These are phyloP conservation scores for Pichia deserticola DNA, from an alignment of 805 yeast species.

Conservation along the genomic window DNA sequence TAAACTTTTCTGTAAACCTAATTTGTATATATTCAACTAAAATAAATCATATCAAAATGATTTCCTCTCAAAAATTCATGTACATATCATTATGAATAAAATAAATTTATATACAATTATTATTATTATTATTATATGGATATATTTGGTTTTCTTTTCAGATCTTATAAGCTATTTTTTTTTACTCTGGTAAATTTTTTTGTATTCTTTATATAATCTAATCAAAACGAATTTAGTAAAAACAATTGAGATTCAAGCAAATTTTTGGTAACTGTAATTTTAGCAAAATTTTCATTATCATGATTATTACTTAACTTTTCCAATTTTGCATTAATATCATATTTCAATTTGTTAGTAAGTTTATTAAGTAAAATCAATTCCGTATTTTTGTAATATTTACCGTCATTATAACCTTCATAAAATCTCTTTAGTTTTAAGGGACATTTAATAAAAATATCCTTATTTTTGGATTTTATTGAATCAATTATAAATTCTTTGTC, in stretches of 20 bases:
- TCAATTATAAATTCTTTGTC: conserved; percentile 3
- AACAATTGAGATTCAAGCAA: background rate
- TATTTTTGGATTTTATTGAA: background rate
- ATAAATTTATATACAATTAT: background rate
- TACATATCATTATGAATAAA: background rate
- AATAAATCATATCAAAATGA: too few relatives aligned
- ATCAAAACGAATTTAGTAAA: background rate
- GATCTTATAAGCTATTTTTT: background rate
- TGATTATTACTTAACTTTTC: background rate
- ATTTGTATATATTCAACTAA: too few relatives aligned
- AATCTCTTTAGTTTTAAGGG: conserved; percentile 32
- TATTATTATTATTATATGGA: too few relatives aligned
- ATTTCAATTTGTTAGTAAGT: conserved; percentile 27
- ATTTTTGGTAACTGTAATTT: background rate
- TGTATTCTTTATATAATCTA: background rate
- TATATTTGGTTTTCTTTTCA: background rate
- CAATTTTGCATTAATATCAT: background rate
- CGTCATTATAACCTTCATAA: conserved; percentile 43
- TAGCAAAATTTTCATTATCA: background rate
- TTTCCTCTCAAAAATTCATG: background rate
- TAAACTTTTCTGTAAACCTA: too few relatives aligned
- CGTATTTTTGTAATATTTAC: conserved; percentile 30
- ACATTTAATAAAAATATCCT: conserved; percentile 8
- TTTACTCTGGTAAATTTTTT: background rate
- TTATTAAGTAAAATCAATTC: conserved; percentile 26